A percentile compares a stretch with the other conserved stretches of the same genome.
These are phyloP conservation scores for Colletotrichum sojae DNA, from an alignment of 2,329 filamentous ascomycete genomes.

Conservation along the genomic window DNA sequence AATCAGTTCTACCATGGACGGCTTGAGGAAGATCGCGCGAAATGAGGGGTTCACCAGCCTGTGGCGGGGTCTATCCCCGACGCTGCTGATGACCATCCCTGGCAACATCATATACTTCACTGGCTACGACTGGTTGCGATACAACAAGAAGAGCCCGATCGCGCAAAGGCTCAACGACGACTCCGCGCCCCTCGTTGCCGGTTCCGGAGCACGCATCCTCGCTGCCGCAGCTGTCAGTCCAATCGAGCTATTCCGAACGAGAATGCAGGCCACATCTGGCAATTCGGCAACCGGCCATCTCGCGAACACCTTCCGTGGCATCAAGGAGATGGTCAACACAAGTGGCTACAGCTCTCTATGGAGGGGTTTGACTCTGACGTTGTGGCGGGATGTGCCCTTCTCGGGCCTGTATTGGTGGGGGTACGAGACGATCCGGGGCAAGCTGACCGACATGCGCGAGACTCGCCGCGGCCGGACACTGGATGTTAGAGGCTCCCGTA, in stretches of 20 bases:
- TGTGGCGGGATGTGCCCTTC: conserved; percentile 98
- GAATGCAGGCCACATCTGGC: conserved; percentile 84
- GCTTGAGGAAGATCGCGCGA: conserved; percentile 91
- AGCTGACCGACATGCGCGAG: conserved; percentile 78
- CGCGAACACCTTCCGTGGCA: conserved; percentile 80
- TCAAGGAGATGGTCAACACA: conserved; percentile 83
- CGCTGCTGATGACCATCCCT: conserved; percentile 92
- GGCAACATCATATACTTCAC: conserved; percentile 99
- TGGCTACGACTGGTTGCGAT: conserved; percentile 95
- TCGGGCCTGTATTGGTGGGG: conserved; percentile 99
- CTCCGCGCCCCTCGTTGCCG: conserved; percentile 85
- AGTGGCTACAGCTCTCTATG: conserved; percentile 88
- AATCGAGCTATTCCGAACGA: conserved; percentile 93
- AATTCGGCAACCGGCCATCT: conserved; percentile 77
- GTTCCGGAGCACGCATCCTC: conserved; percentile 81
- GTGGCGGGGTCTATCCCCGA: conserved; percentile 96
- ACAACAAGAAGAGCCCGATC: conserved; percentile 80
- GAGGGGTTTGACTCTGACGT: conserved; percentile 89
- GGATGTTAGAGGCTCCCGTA: conserved; percentile 54
- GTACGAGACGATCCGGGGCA: conserved; percentile 86
- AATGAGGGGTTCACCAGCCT: conserved; percentile 90
- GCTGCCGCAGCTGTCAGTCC: conserved; percentile 89
- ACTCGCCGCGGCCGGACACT: conserved; percentile 59
- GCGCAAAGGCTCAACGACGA: conserved; percentile 73
- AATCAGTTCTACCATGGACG: conserved; percentile 93